Conservation (phyloP, 2,329 filamentous ascomycete species). For the Colletotrichum lini region DNA sequence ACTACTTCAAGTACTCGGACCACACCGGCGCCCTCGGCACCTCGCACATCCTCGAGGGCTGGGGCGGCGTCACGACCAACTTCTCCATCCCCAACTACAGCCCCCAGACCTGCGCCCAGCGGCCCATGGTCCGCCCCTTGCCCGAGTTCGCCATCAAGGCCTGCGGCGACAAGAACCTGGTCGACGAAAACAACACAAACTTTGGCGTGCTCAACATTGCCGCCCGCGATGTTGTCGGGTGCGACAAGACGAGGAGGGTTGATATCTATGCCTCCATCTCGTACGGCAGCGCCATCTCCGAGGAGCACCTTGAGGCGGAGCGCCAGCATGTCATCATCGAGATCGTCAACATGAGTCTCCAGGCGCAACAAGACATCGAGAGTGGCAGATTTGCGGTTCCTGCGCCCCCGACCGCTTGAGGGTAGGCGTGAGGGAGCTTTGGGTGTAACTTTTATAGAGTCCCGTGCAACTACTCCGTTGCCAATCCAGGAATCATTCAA, state of each 20-base stretch:
- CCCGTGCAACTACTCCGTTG: no score
- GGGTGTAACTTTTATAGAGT: not conserved
- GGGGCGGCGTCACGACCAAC: conserved; percentile 53
- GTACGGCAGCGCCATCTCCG: conserved; percentile 44
- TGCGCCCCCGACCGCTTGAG: conserved; percentile 6
- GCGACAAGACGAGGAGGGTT: conserved; percentile 23
- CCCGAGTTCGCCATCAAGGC: conserved; percentile 47
- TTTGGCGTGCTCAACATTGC: conserved; percentile 47
- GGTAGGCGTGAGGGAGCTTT: not conserved
- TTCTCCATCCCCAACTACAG: conserved; percentile 53
- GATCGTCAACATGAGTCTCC: conserved; percentile 44
- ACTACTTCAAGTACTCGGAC: conserved; percentile 47
- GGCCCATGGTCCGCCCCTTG: conserved; percentile 50
- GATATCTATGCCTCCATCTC: conserved; percentile 46
- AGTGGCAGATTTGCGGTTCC: conserved; percentile 26
- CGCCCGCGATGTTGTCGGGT: conserved; percentile 41
- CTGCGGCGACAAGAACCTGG: conserved; percentile 45
- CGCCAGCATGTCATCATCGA: conserved; percentile 46
- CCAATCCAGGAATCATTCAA: not conserved
- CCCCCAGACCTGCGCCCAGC: conserved; percentile 46
- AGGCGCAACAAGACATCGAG: conserved; percentile 42
- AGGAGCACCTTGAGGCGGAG: conserved; percentile 46
- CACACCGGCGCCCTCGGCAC: conserved; percentile 27
- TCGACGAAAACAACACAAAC: conserved; percentile 39
- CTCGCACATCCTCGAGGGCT: conserved; percentile 48